Evolutionary conservation across 1,284 basidiomycete genomes (phyloP), one percentile per base, ranked within the genome.

Genomic region (Ceratobasidium sp.): DNA sequence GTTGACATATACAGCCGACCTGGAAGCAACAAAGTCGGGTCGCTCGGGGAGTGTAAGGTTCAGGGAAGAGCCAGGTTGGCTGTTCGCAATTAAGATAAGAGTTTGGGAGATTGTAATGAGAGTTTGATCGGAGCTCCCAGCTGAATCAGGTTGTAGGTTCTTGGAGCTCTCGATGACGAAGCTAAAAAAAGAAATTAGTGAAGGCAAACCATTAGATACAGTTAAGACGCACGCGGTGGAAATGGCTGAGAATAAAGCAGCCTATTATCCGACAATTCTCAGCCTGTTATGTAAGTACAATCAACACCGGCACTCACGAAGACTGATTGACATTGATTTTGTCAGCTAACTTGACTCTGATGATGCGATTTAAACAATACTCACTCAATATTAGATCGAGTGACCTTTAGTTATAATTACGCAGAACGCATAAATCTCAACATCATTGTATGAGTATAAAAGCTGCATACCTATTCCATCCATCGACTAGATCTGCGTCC

Each of bases 221-320:
- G 23, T 26, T 44, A 28, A 15, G 10, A 67, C 44, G 7, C 12
- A 71, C 69, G 69, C 69, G 3, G 69, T 59, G 7, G 40, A 48
- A 17, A 71, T 56, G 10, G 69, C 69, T 17, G 69, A 71, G 42
- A 71, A 71, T 15, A 71, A 23, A 2, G 69, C 69, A 3, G 69
- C 69, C 69, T 71, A 23, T 20, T 12, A 26, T 23, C 9, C n/a
- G n/a, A 20, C n/a, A 40, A n/a, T 17, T 6, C 9, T 61, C 33
- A 61, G n/a, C 2, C 7, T 12, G 13, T 17, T 4, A 20, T 26
- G 4, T 20, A 46, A 17, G 23, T 15, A 17, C 2, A 42, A 17
- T 28, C 10, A 15, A 20, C 7, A n/a, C 23, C 12, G 10, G 20
- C 7, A 50, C 69, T 71, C 33, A 71, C 69, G 38, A 71, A 71